Conservation (phyloP, 257 asterid genomes). For the Nicotiana attenuata region DNA sequence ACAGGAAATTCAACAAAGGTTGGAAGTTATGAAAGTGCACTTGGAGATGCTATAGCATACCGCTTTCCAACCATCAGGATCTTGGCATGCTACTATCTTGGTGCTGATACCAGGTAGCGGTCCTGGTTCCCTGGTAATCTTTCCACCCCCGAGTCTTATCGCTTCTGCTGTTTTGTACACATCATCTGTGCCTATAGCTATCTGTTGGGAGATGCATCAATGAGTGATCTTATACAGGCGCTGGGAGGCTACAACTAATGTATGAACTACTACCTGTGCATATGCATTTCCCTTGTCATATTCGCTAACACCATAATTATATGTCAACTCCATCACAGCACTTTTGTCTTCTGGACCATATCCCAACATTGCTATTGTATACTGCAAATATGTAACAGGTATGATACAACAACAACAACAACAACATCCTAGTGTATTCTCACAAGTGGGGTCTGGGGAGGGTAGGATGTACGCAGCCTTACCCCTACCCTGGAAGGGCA, state of each 20-base stretch:
- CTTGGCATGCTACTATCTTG: constrained; percentile 90
- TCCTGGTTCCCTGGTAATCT: constrained; percentile 83
- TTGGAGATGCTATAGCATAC: constrained; percentile 36
- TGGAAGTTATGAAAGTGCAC: not conserved
- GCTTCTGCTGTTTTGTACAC: constrained; percentile 92
- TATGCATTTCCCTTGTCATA: constrained; percentile 64
- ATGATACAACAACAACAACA: not conserved
- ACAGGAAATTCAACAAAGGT: not conserved
- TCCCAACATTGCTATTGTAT: constrained; percentile 64
- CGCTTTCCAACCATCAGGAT: constrained; percentile 99
- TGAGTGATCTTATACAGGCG: not conserved
- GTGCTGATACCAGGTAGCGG: constrained; percentile 89
- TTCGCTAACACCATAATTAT: constrained; percentile 54
- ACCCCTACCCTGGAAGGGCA: too few relatives aligned
- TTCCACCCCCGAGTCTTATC: constrained; percentile 67
- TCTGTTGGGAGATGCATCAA: constrained; percentile 35
- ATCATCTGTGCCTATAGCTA: constrained; percentile 92
- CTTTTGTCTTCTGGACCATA: constrained; percentile 59
- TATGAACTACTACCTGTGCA: constrained; percentile 42
- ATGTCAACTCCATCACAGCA: constrained; percentile 56
- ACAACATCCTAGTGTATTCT: too few relatives aligned
- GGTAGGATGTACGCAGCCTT: not conserved
- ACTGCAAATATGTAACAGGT: constrained; percentile 27
- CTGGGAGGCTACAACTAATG: not conserved
- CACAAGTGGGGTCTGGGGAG: not conserved